Base-by-base conservation (phyloP, 2,329 filamentous ascomycete species). In the Fusarium palustre region DNA sequence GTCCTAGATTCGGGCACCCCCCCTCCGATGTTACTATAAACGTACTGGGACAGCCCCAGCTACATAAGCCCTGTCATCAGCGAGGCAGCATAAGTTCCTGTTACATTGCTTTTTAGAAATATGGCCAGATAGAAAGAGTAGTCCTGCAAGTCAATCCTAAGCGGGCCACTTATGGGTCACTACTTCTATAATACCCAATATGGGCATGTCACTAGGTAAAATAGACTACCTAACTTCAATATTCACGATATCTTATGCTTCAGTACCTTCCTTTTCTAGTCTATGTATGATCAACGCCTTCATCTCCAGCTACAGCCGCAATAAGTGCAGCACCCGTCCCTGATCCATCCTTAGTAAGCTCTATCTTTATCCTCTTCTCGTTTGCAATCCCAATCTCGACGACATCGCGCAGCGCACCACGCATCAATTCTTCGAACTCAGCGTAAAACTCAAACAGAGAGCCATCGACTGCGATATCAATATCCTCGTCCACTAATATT, bases 251-350 rank as follows among this genome's bases (percentile, higher is more conserved):
- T 20, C 18, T 13, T 18, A 13, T 15, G 13, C 6, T 13, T 45
- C 18, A 9, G 15, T 18, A 8, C 24, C 25, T 24, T n/a, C 24
- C 22, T 28, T 30, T 13, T 46, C 12, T 31, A 31, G 43, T 46
- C 28, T 46, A 46, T 46, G 8, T 30, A 20, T 31, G 7, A 15
- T 22, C 12, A 46, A 20, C 9, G 2, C 7, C 18, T 20, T 12
- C 18, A 30, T 46, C n/a, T 9, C 28, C 28, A 31, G 43, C 43
- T 20, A 54, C 49, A 4, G 60, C 58, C 9, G 60, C 60, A 13
- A 63, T 63, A 1, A 63, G 31, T 9, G 60, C 58, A 20, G 58
- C 60, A 7, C 58, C 60, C 7, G 58, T 63, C 3, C 60, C 58
- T 1, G 60, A 63, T 0, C 60, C 60, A 0, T 63, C 60, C 13